Conservation (phyloP, 345 rosid genomes). For the Euphorbia peplus region DNA sequence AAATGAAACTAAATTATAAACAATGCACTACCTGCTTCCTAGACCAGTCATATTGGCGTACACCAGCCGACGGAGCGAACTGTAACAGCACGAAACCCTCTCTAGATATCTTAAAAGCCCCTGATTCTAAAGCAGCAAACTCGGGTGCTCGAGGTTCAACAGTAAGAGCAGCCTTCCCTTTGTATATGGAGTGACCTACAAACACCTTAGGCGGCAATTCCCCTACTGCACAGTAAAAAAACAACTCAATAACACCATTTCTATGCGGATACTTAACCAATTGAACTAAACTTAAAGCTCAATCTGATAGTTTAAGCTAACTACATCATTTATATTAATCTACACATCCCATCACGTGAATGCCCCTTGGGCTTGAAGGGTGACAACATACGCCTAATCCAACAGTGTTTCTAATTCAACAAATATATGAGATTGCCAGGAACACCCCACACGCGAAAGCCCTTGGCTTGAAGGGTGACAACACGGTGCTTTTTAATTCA, state of each 20-base stretch:
- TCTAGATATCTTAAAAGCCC: slow-evolving; percentile 65
- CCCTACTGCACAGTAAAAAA: slow-evolving; percentile 31
- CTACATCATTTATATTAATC: no score
- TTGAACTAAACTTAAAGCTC: no score
- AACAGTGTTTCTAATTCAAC: no score
- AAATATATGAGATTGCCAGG: no score
- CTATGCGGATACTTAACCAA: not conserved
- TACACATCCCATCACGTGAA: no score
- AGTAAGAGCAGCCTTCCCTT: slow-evolving; percentile 92
- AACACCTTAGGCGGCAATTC: slow-evolving; percentile 50
- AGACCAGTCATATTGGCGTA: slow-evolving; percentile 84
- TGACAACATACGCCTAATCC: no score
- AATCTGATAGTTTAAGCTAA: no score
- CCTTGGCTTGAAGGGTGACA: no score
- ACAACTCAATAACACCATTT: not conserved
- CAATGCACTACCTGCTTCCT: slow-evolving; percentile 69
- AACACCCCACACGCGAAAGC: no score
- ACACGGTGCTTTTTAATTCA: no score
- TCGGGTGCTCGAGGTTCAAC: slow-evolving; percentile 82
- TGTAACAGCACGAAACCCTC: slow-evolving; percentile 74
- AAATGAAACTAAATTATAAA: not conserved
- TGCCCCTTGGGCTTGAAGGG: no score
- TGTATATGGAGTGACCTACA: slow-evolving; percentile 83
- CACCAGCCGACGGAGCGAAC: slow-evolving; percentile 82
- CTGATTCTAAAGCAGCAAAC: slow-evolving; percentile 70